Percentiles rank a stretch among this genome's conserved stretches.
These are phyloP conservation scores for Leccinum holopus DNA, from an alignment of 1,284 basidiomycete species.

Conservation along the genomic window DNA sequence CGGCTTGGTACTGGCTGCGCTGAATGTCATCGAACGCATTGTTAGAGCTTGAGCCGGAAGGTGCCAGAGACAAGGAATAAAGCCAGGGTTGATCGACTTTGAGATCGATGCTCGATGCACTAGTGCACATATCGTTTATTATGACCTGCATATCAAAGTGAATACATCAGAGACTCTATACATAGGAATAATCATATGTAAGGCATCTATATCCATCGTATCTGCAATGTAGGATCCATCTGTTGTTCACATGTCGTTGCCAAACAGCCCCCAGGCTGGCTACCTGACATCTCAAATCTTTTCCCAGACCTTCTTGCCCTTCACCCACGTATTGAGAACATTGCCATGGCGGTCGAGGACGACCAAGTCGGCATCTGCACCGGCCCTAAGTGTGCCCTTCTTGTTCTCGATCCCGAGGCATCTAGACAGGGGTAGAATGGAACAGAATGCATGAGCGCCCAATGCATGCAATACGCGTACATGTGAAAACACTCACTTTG, in stretches of 20 bases:
- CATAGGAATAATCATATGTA: not conserved
- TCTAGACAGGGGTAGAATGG: conserved; percentile 33
- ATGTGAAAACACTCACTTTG: conserved; percentile 48
- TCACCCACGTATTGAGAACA: conserved; percentile 79
- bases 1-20: conserved; percentile 24
- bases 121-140: not conserved
- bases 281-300: conserved; percentile 20
- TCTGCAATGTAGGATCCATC: not conserved
- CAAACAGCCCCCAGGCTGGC: not conserved
- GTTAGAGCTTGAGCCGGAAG: not conserved
- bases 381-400: conserved; percentile 78
- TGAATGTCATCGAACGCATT: conserved; percentile 4
- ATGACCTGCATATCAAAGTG: not conserved
- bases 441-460: not conserved
- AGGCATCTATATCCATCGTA: not conserved
- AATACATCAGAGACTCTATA: not conserved
- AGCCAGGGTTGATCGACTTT: not conserved
- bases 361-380: conserved; percentile 82
- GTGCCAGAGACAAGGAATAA: not conserved
- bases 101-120: not conserved
- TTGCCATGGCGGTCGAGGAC: conserved; percentile 69
- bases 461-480: not conserved
- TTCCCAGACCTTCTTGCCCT: conserved; percentile 70
- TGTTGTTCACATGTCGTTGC: not conserved
- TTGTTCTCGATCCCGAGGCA: conserved; percentile 74